Base-by-base conservation (phyloP, 2,329 filamentous ascomycete genomes). In the Fusarium lateritium region DNA sequence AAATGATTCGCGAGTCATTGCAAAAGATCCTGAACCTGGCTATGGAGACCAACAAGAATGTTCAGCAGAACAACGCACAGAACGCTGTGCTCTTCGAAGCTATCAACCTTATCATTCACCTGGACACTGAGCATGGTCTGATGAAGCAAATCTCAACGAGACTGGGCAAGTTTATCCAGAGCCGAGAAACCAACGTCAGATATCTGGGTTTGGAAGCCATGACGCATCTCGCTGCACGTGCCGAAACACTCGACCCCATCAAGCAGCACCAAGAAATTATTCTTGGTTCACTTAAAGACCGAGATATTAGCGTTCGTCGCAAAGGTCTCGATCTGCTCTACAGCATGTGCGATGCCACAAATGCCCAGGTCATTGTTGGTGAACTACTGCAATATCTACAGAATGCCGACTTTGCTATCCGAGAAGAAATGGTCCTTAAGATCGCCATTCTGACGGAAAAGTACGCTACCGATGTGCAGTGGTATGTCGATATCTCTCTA, bases 371-470 rank as follows among this genome's bases (percentile, higher is more conserved):
- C 11, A 97, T 99, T 71, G 96, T 99, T 39, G 92, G 92, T 63
- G 96, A 99, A 82, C 89, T 99, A 51, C 83, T 99, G 54, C 93
- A 95, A 72, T 98, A 98, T 79, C 87, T 99, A 10, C 95, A 98
- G 76, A 97, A 94, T 57, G 96, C 96, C 47, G 96, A 99, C 79
- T 99, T 97, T 79, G 95, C 95, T 7, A 98, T 99, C 74, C 90
- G 97, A 68, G 97, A 99, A 82, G 96, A 99, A 80, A 99, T 99
- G 96, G 96, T 98, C 6, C 85, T 99, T 67, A 99, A 99, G 83
- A 97, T 99, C 80, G 96, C 96, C 53, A 99, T 99, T 76, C 81
- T 99, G 69, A 98, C 97, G 1, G 96, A 99, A 79, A 98, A 98
- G 78, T 99, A 99, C 78, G 96, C 96, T 24, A 98, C 94, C 1